Conservation (phyloP, 176 grass and related monocot genomes). For the Puccinellia tenuiflora region DNA sequence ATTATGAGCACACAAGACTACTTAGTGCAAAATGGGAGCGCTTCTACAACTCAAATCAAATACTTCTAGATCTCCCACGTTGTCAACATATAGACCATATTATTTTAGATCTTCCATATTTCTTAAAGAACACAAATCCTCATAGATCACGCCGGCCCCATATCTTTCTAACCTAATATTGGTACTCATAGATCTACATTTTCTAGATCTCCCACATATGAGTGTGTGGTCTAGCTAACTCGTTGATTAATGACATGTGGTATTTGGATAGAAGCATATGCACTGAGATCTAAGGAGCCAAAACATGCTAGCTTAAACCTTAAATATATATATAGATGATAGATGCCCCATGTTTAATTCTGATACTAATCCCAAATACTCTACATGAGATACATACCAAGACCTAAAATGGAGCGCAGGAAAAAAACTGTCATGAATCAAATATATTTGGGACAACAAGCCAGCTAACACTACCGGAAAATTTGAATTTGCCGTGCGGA, state of each 20-base stretch:
- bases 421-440: neutral
- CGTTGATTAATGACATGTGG: neutral
- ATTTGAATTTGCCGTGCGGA: too few relatives aligned
- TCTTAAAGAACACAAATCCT: too few relatives aligned
- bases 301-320: neutral
- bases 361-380: too few relatives aligned
- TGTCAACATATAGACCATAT: neutral
- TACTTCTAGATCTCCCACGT: neutral
- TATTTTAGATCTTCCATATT: too few relatives aligned
- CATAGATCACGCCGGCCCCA: neutral
- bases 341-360: neutral
- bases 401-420: neutral
- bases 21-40: neutral
- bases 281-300: neutral
- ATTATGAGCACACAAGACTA: neutral
- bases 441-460: neutral
- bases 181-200: neutral
- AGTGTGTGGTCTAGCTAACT: neutral
- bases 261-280: neutral
- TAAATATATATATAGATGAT: too few relatives aligned
- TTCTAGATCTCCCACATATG: neutral
- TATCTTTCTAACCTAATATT: neutral
- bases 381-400: neutral
- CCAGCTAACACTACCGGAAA: too few relatives aligned
- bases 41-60: neutral